Evolutionary conservation across 2,329 filamentous ascomycete genomes (phyloP).

Genomic region (Colletotrichum chrysophilum): DNA sequence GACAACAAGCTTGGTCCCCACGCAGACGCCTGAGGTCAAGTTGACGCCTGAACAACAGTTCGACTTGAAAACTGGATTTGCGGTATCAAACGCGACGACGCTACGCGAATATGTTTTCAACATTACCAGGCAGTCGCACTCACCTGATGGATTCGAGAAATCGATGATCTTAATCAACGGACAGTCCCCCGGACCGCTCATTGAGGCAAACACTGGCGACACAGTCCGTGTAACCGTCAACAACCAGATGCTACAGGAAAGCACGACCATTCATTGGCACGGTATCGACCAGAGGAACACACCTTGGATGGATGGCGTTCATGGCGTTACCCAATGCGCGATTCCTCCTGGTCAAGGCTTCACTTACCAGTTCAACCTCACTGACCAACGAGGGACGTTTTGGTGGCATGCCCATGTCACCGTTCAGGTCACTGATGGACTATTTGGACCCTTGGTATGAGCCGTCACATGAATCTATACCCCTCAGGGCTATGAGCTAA

Average conservation of each 20-base stretch:
- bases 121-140: constrained; percentile 51
- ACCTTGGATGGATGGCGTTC: constrained; percentile 70
- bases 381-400: constrained; percentile 62
- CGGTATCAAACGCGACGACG: neutral
- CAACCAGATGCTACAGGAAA: constrained; percentile 39
- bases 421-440: constrained; percentile 17
- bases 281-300: constrained; percentile 69
- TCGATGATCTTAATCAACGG: constrained; percentile 67
- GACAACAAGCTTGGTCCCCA: neutral
- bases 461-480: neutral
- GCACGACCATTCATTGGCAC: constrained; percentile 71
- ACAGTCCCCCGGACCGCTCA: constrained; percentile 69
- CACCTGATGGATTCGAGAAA: constrained; percentile 61
- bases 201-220: constrained; percentile 53
- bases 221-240: constrained; percentile 43
- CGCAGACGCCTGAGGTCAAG: neutral
- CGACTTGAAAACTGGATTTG: constrained; percentile 5
- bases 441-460: constrained; percentile 21
- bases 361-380: constrained; percentile 63
- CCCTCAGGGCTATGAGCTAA: neutral
- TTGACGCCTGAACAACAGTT: constrained; percentile 11
- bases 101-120: constrained; percentile 60
- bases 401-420: constrained; percentile 65
- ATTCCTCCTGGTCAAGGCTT: constrained; percentile 61
- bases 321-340: constrained; percentile 64